These are phyloP conservation scores for Globisporangium polare DNA, from an alignment of 352 stramenopile species.

Conservation along the genomic window DNA sequence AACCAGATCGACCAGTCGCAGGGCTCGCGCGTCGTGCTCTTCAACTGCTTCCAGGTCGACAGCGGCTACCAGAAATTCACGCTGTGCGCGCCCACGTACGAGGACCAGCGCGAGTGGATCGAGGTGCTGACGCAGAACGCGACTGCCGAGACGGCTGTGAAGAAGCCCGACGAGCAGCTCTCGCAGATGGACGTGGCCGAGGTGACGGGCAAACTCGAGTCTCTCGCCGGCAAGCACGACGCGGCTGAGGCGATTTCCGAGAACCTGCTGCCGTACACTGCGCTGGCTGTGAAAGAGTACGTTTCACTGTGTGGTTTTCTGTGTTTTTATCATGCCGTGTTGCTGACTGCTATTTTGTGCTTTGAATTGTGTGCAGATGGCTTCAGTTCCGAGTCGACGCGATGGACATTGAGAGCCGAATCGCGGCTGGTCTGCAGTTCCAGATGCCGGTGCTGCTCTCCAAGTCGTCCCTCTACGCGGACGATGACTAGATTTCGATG, in stretches of 20 bases:
- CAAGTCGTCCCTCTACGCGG: slow-evolving; percentile 84
- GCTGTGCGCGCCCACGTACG: slow-evolving; percentile 78
- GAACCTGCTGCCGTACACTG: slow-evolving; percentile 70
- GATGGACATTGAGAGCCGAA: slow-evolving; percentile 84
- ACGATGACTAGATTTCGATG: slow-evolving; percentile 62
- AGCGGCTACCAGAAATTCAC: slow-evolving; percentile 81
- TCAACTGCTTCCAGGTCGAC: slow-evolving; percentile 85
- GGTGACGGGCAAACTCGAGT: slow-evolving; percentile 74
- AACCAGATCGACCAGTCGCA: slow-evolving; percentile 89
- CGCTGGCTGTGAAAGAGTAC: slow-evolving; percentile 84
- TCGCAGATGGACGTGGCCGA: slow-evolving; percentile 72
- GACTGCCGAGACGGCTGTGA: slow-evolving; percentile 70
- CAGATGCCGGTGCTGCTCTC: slow-evolving; percentile 82
- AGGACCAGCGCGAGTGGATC: slow-evolving; percentile 88
- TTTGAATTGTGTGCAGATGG: slow-evolving; percentile 42
- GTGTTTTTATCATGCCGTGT: background rate
- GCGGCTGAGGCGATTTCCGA: slow-evolving; percentile 64
- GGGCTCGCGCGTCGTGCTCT: slow-evolving; percentile 75
- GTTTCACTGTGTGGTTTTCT: slow-evolving; percentile 22
- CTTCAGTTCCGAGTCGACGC: slow-evolving; percentile 81
- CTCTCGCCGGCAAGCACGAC: slow-evolving; percentile 74
- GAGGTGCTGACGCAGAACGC: slow-evolving; percentile 85
- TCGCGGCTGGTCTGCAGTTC: slow-evolving; percentile 71
- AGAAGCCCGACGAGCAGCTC: slow-evolving; percentile 68
- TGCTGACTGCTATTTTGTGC: slow-evolving; percentile 17